Evolutionary conservation across 345 rosid species (phyloP).

Genomic region (Acer negundo): DNA sequence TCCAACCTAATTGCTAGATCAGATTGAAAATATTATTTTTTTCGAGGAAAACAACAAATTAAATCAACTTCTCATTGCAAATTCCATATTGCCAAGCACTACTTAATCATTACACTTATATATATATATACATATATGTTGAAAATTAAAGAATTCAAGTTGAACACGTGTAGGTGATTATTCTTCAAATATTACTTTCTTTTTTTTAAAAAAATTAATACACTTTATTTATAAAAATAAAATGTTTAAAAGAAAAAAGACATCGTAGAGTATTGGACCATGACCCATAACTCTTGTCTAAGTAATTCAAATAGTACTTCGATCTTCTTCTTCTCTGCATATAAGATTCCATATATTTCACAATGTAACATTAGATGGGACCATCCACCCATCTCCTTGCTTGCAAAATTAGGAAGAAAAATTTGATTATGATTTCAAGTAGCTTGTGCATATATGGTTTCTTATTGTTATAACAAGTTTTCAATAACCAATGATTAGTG

Average conservation of each 20-base stretch:
- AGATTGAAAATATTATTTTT: slow-evolving; percentile 2
- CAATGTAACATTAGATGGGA: slow-evolving; percentile 8
- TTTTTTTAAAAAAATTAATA: too few relatives aligned
- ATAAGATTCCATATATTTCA: slow-evolving; percentile 11
- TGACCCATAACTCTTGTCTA: too few relatives aligned
- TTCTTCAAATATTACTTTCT: not conserved
- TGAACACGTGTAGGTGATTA: slow-evolving; percentile 21
- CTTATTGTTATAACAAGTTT: not conserved
- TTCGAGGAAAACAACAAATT: slow-evolving; percentile 20
- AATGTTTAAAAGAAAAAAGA: too few relatives aligned
- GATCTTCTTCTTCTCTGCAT: not conserved
- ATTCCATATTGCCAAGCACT: not conserved
- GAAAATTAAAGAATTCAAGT: slow-evolving; percentile 2
- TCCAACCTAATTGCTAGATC: not conserved
- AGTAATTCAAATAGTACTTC: not conserved
- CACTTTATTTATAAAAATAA: too few relatives aligned
- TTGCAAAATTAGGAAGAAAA: slow-evolving; percentile 18
- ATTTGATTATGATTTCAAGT: not conserved
- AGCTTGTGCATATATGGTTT: slow-evolving; percentile 13
- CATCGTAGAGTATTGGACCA: too few relatives aligned
- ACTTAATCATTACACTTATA: slow-evolving; percentile 19
- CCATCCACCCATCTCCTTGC: slow-evolving; percentile 12
- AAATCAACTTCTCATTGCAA: slow-evolving; percentile 11
- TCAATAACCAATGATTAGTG: slow-evolving; percentile 7
- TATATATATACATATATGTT: not conserved